Evolutionary conservation across 176 grass and related monocot genomes (phyloP), one percentile per base, ranked within the genome.

Genomic region (Rhynchospora pubera): DNA sequence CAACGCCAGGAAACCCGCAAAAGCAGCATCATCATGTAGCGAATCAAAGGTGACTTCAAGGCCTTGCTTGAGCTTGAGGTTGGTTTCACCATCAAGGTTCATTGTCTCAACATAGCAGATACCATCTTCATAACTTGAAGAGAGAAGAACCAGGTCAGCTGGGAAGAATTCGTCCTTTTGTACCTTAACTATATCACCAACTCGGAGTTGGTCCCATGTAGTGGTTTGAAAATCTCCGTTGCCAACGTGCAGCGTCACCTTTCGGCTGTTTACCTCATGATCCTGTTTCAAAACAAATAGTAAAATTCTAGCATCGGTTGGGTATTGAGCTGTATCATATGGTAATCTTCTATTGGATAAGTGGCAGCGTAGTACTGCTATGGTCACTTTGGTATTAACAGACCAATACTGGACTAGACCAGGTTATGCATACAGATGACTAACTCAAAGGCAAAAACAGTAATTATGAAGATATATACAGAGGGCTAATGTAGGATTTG

Each of bases 101-200:
- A 91, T 93, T 8, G 97, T 99, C 89, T 99, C 97, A 67, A 99
- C 97, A 85, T 99, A 99, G 80, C 97, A 99, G 55, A 96, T 91
- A 47, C 90, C 97, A 80, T 99, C 93, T 1, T 90, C 86, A 89
- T 96, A 96, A 80, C 90, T 93, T 65, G 97, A 99, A 71, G 93
- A 99, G 87, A 99, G 93, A 53, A 99, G 90, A 87, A 99, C 84
- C 83, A 99, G 90, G 62, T 99, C 97, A 72, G 97, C 91, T 6
- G 97, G 97, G 82, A 99, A 99, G 80, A 96, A 99, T 70, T 85
- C 84, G 84, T 99, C 97, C 79, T 96, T 96, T 87, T 91, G 91
- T 89, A 99, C 91, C 87, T 96, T 99, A 58, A 99, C 90, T 85
- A 99, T 87, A 89, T 99, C 93, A 71, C 97, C 97, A 43, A 91